Conservation (phyloP, 139 green algal species). For the Chlorella sp. region DNA sequence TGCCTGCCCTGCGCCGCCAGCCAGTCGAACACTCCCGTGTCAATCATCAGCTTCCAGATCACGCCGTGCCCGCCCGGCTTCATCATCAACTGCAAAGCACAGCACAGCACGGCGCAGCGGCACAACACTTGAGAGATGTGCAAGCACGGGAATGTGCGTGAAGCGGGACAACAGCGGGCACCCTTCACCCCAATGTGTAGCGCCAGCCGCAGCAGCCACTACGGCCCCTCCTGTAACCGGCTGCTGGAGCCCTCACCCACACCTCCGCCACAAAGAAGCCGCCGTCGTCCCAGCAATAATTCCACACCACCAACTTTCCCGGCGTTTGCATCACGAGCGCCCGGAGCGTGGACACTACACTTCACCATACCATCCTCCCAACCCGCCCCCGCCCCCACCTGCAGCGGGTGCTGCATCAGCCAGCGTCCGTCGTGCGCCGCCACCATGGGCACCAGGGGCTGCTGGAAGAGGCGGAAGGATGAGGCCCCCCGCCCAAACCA, state of each 20-base stretch:
- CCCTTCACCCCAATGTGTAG: too few relatives aligned
- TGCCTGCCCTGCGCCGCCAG: slow-evolving; percentile 62
- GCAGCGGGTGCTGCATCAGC: slow-evolving; percentile 71
- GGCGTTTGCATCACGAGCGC: too few relatives aligned
- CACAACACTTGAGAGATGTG: too few relatives aligned
- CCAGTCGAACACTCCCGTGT: slow-evolving; percentile 92
- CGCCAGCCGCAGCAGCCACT: too few relatives aligned
- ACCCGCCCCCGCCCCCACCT: neutral
- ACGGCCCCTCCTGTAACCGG: too few relatives aligned
- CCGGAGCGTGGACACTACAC: neutral
- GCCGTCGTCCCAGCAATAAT: too few relatives aligned
- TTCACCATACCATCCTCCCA: neutral
- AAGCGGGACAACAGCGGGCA: too few relatives aligned
- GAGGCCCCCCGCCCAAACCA: slow-evolving; percentile 88
- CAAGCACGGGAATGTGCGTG: too few relatives aligned
- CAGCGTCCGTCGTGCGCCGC: slow-evolving; percentile 78
- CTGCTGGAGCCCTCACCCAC: too few relatives aligned
- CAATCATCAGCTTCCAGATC: slow-evolving; percentile 99
- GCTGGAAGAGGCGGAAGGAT: slow-evolving; percentile 80
- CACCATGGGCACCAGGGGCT: slow-evolving; percentile 96
- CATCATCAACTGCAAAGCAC: slow-evolving; percentile 62
- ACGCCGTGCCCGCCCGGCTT: slow-evolving; percentile 98
- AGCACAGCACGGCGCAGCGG: too few relatives aligned
- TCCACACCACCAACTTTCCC: too few relatives aligned
- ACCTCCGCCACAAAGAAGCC: too few relatives aligned